A percentile compares a stretch with the other conserved stretches of the same genome.
phyloP scores from a whole-genome alignment of 148 eudicot genomes.

The Polygonum aviculare region DNA sequence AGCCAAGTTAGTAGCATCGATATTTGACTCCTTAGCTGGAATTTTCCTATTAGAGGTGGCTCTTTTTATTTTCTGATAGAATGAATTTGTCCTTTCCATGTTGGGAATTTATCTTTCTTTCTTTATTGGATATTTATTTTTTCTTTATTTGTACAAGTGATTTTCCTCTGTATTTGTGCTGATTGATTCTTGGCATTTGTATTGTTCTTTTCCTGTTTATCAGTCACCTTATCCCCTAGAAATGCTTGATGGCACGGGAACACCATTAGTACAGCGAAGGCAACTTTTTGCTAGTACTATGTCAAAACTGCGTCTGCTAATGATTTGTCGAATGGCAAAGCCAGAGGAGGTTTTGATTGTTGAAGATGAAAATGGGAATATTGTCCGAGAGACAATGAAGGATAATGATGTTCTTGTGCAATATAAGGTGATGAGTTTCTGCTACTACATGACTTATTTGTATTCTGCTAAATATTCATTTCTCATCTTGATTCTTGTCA shows the following conservation, averaged over 20 bases:
- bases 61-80: neutral
- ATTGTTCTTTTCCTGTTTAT: neutral
- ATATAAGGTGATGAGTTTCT: conserved; percentile 59
- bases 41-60: neutral
- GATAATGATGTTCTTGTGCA: conserved; percentile 99
- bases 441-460: neutral
- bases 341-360: conserved; percentile 99
- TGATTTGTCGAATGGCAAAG: conserved; percentile 99
- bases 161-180: neutral
- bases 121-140: neutral
- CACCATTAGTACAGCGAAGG: conserved; percentile 63
- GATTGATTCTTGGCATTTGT: neutral
- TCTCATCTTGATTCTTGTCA: neutral
- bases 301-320: conserved; percentile 85
- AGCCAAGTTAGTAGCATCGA: neutral
- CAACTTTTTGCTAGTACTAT: conserved; percentile 73
- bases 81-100: neutral
- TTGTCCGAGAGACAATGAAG: conserved; percentile 98
- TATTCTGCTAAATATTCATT: neutral
- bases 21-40: neutral
- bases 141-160: neutral
- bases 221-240: conserved; percentile 55
- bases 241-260: conserved; percentile 65
- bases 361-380: conserved; percentile 99
- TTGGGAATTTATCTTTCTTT: neutral